Percentiles rank a stretch among this genome's conserved stretches.
phyloP scores from a whole-genome alignment of 2,329 filamentous ascomycete species.

The Aspergillus quadrilineatus region DNA sequence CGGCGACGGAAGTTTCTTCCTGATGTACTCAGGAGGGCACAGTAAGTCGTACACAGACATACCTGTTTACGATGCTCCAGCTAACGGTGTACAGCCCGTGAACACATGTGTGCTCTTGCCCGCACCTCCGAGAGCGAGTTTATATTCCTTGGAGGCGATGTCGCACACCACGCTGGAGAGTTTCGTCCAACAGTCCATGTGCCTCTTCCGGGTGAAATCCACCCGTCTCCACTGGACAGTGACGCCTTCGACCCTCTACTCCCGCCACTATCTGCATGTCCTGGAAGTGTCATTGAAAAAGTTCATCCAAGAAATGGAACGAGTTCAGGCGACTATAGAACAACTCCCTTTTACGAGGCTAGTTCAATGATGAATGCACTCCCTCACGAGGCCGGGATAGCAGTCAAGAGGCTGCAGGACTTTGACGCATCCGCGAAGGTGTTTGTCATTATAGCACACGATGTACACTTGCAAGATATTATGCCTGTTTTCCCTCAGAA shows the following conservation, averaged over 20 bases:
- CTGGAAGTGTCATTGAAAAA: not conserved
- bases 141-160: constrained; percentile 3
- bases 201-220: constrained; percentile 1
- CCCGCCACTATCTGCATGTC: not conserved
- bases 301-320: not conserved
- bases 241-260: not conserved
- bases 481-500: not conserved
- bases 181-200: constrained; percentile 1
- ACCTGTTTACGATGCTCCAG: not conserved
- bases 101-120: constrained; percentile 4
- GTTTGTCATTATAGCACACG: constrained; percentile 3
- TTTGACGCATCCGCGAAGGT: not conserved
- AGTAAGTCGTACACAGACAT: not conserved
- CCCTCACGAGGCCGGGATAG: not conserved
- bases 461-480: not conserved
- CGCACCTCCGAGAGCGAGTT: not conserved
- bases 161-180: not conserved
- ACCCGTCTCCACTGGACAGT: not conserved
- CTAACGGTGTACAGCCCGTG: not conserved
- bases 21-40: constrained; percentile 1
- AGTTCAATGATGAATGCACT: not conserved
- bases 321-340: not conserved
- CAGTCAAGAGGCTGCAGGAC: not conserved
- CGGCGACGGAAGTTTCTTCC: not conserved
- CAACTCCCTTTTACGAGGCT: constrained; percentile 1